Base-by-base conservation (phyloP, 352 stramenopile species). In the Lagenidium sp. region DNA sequence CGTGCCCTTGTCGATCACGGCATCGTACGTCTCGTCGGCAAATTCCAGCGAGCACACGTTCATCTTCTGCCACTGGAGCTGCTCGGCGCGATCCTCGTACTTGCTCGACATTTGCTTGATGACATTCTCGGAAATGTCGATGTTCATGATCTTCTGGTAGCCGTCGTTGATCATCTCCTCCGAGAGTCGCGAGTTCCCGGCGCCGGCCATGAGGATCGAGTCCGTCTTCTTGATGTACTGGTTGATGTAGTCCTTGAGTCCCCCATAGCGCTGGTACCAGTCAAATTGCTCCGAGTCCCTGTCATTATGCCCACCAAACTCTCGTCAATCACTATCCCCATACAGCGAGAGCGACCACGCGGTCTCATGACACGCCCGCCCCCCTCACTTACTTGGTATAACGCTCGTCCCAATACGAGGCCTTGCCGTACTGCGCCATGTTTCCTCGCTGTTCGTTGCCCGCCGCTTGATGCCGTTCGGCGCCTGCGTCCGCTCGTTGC, bases 161-260 rank as follows among this genome's bases (percentile, higher is more conserved):
- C 85, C 92, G 62, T 98, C 92, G 52, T 97, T 94, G 37, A 92
- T 89, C 90, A 98, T 97, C 47, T 98, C 93, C 57, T 98, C 93
- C 42, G 79, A 97, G 41, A 98, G 58, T 0, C 87, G 69, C 36
- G 92, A 98, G 63, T 97, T 98, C 40, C 93, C 93, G 13, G 82
- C 88, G 34, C 93, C 93, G 7, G 85, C 63, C 81, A 97, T 97
- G 10, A 98, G 68, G 36, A 98, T 83, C 18, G 68, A 51, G 53
- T 98, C 93, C 39, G 87, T 91, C 68, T 97, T 97, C 60, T 96
- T 95, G 12, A 98, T 63, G 36, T 97, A 96, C 56, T 97, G 82
- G 30, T 69, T 77, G 34, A 97, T 29, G 19, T 95, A 60, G 34
- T 96, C 86, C 63, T 94, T 94, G 4, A 97, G 32, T 0, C 87